A percentile compares a stretch with the other conserved stretches of the same genome.
phyloP scores from a whole-genome alignment of 768 basidiomycete genomes.

The Pilatotrama ljubarskyi region DNA sequence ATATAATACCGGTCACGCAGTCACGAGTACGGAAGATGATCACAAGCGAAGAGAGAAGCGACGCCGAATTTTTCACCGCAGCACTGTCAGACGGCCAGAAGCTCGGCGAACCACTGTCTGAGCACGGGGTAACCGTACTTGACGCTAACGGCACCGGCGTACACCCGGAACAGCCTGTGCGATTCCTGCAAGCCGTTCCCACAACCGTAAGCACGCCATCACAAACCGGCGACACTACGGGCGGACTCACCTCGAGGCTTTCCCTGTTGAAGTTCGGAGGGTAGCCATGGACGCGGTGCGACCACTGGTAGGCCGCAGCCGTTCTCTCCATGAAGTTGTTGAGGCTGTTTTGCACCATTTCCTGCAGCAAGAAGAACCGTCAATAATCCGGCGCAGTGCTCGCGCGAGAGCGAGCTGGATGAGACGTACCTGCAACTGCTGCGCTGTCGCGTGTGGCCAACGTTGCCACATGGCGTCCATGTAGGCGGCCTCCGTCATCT shows the following conservation, averaged over 20 bases:
- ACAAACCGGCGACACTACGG: neutral
- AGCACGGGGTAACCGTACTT: neutral
- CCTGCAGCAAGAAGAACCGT: too few species aligned
- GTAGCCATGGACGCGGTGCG: neutral
- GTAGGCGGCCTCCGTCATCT: neutral
- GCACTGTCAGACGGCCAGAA: neutral
- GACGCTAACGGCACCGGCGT: conserved; percentile 1
- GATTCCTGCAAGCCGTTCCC: neutral
- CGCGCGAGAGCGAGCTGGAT: too few species aligned
- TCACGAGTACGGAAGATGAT: too few species aligned
- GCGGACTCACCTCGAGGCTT: neutral
- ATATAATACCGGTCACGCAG: too few species aligned
- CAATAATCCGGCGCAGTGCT: too few species aligned
- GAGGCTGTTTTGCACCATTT: neutral
- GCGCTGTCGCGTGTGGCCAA: neutral
- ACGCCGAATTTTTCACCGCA: too few species aligned
- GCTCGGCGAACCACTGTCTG: neutral
- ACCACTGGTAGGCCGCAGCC: conserved; percentile 1
- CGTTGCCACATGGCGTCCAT: neutral
- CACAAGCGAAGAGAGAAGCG: neutral
- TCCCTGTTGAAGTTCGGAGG: neutral
- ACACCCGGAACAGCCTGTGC: neutral
- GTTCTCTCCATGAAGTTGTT: neutral
- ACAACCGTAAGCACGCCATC: too few species aligned
- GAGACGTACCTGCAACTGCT: neutral